These are phyloP conservation scores for Fusarium lateritium DNA, from an alignment of 2,329 filamentous ascomycete genomes.

Conservation along the genomic window DNA sequence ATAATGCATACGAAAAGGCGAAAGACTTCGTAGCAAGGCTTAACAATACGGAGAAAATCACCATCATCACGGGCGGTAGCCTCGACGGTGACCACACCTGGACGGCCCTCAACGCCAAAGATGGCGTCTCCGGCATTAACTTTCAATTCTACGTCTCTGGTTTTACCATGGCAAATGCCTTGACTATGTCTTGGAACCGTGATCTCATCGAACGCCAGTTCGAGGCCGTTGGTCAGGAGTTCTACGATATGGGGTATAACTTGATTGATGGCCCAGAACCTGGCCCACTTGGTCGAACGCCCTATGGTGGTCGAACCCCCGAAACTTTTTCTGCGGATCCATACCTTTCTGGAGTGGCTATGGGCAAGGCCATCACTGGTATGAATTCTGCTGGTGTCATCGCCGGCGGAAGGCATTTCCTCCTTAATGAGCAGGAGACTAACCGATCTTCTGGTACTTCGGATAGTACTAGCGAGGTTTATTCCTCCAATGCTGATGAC, in stretches of 20 bases:
- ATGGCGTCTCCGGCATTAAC: neutral
- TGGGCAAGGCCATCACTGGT: constrained; percentile 82
- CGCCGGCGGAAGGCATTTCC: constrained; percentile 65
- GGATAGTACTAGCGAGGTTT: neutral
- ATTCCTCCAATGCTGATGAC: constrained; percentile 9
- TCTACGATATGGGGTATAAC: neutral
- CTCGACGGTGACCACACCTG: too few species aligned
- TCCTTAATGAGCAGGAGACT: constrained; percentile 69
- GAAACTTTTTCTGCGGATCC: constrained; percentile 90
- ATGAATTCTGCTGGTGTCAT: constrained; percentile 67
- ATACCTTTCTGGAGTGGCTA: constrained; percentile 84
- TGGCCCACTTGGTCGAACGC: constrained; percentile 9
- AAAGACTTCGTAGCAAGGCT: neutral
- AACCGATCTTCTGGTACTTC: constrained; percentile 71
- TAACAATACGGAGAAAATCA: neutral
- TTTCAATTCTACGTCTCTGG: constrained; percentile 6
- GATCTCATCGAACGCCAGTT: neutral
- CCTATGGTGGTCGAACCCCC: constrained; percentile 84
- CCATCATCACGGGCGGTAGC: constrained; percentile 1
- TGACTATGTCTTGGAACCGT: neutral
- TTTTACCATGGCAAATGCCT: neutral
- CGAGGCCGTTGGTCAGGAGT: neutral
- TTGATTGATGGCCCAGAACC: neutral
- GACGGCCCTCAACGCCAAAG: neutral
- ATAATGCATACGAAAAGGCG: too few species aligned